phyloP scores from a whole-genome alignment of 208 protist species.

The Crithidia sp. region DNA sequence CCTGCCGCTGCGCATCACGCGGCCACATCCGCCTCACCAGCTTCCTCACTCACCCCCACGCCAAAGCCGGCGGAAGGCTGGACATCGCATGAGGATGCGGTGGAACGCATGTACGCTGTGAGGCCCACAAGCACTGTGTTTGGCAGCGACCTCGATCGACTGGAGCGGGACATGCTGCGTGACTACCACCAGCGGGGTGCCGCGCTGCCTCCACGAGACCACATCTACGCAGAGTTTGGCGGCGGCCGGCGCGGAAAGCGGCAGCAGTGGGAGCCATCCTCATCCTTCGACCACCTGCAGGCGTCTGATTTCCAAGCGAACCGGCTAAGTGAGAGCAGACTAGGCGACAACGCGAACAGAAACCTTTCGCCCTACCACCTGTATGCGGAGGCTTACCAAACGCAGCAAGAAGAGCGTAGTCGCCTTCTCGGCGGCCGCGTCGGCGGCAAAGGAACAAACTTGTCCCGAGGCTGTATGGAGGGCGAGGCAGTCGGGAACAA shows the following conservation, averaged over 20 bases:
- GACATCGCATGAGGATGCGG: slow-evolving; percentile 36
- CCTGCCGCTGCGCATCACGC: slow-evolving; percentile 1
- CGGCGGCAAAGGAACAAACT: slow-evolving; percentile 21
- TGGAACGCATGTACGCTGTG: slow-evolving; percentile 53
- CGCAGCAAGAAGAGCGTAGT: slow-evolving; percentile 30
- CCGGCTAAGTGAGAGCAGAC: slow-evolving; percentile 12
- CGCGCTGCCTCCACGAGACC: slow-evolving; percentile 52
- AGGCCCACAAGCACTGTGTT: slow-evolving; percentile 67
- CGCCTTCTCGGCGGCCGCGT: background rate
- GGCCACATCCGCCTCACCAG: slow-evolving; percentile 25
- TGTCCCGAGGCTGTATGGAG: slow-evolving; percentile 11
- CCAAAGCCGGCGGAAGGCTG: slow-evolving; percentile 25
- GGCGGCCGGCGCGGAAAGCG: slow-evolving; percentile 35
- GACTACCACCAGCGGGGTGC: slow-evolving; percentile 68
- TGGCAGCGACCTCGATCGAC: slow-evolving; percentile 76
- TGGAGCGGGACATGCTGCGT: slow-evolving; percentile 79
- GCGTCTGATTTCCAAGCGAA: slow-evolving; percentile 18
- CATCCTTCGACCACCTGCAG: slow-evolving; percentile 55
- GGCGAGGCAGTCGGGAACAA: background rate
- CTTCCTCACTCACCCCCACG: slow-evolving; percentile 12
- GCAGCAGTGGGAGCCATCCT: slow-evolving; percentile 63
- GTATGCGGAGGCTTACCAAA: slow-evolving; percentile 62
- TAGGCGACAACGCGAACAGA: slow-evolving; percentile 38
- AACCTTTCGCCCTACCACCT: slow-evolving; percentile 61
- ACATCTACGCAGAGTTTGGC: slow-evolving; percentile 61